Evolutionary conservation across 116 monocot genomes (phyloP).

Genomic region (Posidonia oceanica): DNA sequence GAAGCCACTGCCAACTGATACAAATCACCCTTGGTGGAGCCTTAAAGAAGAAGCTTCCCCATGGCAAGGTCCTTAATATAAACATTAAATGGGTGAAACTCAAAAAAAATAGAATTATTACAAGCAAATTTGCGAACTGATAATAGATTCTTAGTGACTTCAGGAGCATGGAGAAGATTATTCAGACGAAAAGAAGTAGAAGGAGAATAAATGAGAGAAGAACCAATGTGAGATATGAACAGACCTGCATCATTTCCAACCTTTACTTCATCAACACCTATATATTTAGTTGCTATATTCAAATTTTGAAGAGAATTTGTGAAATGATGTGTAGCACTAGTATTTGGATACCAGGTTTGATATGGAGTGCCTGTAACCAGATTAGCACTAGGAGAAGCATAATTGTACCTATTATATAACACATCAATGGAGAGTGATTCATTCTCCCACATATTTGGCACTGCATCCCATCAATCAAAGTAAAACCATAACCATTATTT

Average conservation of each 20-base stretch:
- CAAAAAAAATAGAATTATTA: neutral
- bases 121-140: neutral
- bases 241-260: neutral
- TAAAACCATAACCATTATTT: neutral
- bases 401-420: neutral
- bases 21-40: neutral
- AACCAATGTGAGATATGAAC: neutral
- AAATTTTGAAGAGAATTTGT: too few species aligned
- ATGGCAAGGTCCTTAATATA: neutral
- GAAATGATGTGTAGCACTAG: too few species aligned
- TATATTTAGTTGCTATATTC: too few species aligned
- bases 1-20: neutral
- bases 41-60: neutral
- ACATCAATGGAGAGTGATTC: neutral
- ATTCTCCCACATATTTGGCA: neutral
- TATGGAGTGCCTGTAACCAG: neutral
- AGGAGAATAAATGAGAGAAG: neutral
- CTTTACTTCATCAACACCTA: neutral
- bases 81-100: neutral
- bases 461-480: neutral
- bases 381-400: neutral
- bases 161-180: neutral
- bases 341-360: too few species aligned
- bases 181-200: neutral
- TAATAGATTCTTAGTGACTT: neutral